Conservation (phyloP, 768 basidiomycete species). For the Psilocybe azurescens region DNA sequence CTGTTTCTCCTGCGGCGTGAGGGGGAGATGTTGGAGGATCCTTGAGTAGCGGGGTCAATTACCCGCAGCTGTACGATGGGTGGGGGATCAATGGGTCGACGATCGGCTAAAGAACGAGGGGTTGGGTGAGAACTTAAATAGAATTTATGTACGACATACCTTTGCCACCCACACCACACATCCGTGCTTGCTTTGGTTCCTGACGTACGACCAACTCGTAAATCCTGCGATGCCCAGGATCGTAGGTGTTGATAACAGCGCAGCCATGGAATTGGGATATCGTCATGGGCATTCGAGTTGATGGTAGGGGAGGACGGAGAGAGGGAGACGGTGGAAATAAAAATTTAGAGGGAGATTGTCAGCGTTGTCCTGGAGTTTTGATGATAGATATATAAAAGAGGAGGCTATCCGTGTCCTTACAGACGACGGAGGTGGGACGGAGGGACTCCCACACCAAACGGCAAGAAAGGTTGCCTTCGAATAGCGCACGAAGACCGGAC, state of each 20-base stretch:
- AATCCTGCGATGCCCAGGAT: slow-evolving; percentile 53
- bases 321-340: not conserved
- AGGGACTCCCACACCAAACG: slow-evolving; percentile 23
- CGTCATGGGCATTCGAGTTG: slow-evolving; percentile 18
- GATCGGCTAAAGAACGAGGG: slow-evolving; percentile 64
- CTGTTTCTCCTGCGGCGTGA: slow-evolving; percentile 26
- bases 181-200: slow-evolving; percentile 90
- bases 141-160: slow-evolving; percentile 37
- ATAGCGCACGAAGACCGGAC: not conserved
- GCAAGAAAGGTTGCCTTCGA: not conserved
- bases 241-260: slow-evolving; percentile 23
- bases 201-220: slow-evolving; percentile 89
- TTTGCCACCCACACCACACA: slow-evolving; percentile 90
- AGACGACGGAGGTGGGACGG: not conserved
- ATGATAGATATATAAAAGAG: slow-evolving; percentile 16
- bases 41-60: slow-evolving; percentile 58
- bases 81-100: slow-evolving; percentile 96
- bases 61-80: slow-evolving; percentile 96
- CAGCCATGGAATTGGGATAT: slow-evolving; percentile 30
- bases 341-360: slow-evolving; percentile 2
- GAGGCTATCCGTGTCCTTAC: not conserved
- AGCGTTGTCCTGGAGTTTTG: slow-evolving; percentile 3
- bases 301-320: not conserved
- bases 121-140: slow-evolving; percentile 1
- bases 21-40: slow-evolving; percentile 9